Base-by-base conservation (phyloP, 2,329 filamentous ascomycete species). In the Lojkania enalia region DNA sequence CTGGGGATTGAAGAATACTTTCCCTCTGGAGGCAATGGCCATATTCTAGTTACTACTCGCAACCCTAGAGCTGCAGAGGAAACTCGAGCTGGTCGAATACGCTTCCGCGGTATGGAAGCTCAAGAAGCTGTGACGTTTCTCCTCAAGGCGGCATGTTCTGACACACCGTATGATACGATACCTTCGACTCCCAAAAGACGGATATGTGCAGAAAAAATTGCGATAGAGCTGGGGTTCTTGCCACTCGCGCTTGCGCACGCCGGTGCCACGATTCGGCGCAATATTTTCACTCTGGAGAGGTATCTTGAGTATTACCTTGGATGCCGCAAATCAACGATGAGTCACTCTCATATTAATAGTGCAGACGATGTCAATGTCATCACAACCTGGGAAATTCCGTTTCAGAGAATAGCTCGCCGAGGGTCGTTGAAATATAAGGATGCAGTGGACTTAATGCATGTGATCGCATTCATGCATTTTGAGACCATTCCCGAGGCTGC, bases 391-490 rank as follows among this genome's bases (percentile, higher is more conserved):
- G 63, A 65, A 37, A 52, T 66, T 20, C 46, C 60, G 0, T 60
- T 55, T 35, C 44, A 46, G 30, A 52, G 37, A 12, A 55, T 67
- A 11, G 55, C 56, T 27, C 39, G 31, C 6, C 42, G 36, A 13
- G 44, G 49, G 3, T 46, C 47, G 6, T 20, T 51, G 35, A 46
- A 48, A 30, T 42, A 52, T 25, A 36, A 51, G 49, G 67, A 71
- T 51, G 64, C 64, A 13, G 38, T 70, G 2, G 50, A 69, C 25
- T 43, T 71, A 13, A 49, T 71, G 20, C 59, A 66, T 21, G 52
- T 61, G 4, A 63, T 69, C 36, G 58, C 64, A 7, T 70, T 66
- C 46, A 52, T 66, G 43, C 50, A 68, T 47, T 46, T 48, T 29
- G 48, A 69, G 35, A 48, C 61, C 20, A 64, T 69, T 20, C 49